Percentiles rank a stretch among this genome's conserved stretches.
phyloP scores from a whole-genome alignment of 257 asterid species.

The Nicotiana benthamiana region DNA sequence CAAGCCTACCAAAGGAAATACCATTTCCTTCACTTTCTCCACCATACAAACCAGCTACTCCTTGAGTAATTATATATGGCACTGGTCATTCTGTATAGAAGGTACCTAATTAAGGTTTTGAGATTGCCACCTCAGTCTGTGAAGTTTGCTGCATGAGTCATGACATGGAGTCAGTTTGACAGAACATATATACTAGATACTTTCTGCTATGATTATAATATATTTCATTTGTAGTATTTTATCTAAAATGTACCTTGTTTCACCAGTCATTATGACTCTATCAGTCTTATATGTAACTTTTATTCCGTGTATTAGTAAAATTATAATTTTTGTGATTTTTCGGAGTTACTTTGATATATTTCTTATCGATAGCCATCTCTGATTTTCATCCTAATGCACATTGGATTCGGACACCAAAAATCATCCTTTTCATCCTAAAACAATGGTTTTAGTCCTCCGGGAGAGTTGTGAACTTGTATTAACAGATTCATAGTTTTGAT shows the following conservation, averaged over 20 bases:
- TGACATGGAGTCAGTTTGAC: background rate
- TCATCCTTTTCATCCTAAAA: no score
- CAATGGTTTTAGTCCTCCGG: no score
- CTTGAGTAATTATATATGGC: background rate
- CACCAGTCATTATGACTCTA: background rate
- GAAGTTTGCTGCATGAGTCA: background rate
- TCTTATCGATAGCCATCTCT: background rate
- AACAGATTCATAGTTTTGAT: no score
- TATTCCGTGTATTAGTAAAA: background rate
- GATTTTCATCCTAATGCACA: background rate
- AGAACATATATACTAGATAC: background rate
- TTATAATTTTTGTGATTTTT: background rate
- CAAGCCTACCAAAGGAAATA: constrained; percentile 18
- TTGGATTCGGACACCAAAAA: no score
- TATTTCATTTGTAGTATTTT: background rate
- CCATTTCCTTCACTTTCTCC: background rate
- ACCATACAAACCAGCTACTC: background rate
- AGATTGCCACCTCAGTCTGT: background rate
- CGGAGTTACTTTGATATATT: background rate
- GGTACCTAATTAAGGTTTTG: background rate
- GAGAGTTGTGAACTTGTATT: no score
- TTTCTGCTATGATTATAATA: background rate
- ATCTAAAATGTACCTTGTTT: background rate
- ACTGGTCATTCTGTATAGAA: background rate
- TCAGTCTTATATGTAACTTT: background rate